Percentiles rank a stretch among this genome's conserved stretches.
Evolutionary conservation across 352 stramenopile species (phyloP).

Genomic region (Phytopythium chamaehyphon): DNA sequence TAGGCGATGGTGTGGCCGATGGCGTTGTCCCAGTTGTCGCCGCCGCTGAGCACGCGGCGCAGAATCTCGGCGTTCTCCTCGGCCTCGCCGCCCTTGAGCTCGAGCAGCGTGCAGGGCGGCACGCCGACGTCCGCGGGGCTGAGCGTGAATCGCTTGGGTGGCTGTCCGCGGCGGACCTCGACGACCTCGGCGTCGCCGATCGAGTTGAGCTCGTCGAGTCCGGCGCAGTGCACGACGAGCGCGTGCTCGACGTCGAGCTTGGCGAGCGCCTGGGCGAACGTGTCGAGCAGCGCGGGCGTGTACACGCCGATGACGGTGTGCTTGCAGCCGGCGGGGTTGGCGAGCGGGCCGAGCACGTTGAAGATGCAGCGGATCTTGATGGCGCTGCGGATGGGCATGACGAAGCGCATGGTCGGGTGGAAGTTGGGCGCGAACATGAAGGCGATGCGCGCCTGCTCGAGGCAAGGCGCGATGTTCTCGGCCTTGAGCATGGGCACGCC

Average conservation of each 20-base stretch:
- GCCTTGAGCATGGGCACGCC: slow-evolving; percentile 95
- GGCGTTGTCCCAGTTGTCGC: slow-evolving; percentile 88
- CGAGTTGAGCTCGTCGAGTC: slow-evolving; percentile 98
- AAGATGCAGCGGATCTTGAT: slow-evolving; percentile 96
- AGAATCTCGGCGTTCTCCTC: slow-evolving; percentile 95
- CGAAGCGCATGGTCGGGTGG: slow-evolving; percentile 95
- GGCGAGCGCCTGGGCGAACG: slow-evolving; percentile 82
- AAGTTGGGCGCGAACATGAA: slow-evolving; percentile 98
- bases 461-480: slow-evolving; percentile 88
- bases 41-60: slow-evolving; percentile 69
- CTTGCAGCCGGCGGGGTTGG: slow-evolving; percentile 95
- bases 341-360: slow-evolving; percentile 98
- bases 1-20: slow-evolving; percentile 97
- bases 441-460: slow-evolving; percentile 90
- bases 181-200: slow-evolving; percentile 87
- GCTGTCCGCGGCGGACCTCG: slow-evolving; percentile 54
- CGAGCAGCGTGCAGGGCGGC: slow-evolving; percentile 86
- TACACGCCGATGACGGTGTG: slow-evolving; percentile 99
- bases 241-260: slow-evolving; percentile 95
- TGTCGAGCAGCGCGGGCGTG: slow-evolving; percentile 87
- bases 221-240: slow-evolving; percentile 97
- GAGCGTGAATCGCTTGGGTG: slow-evolving; percentile 43
- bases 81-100: slow-evolving; percentile 95
- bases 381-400: slow-evolving; percentile 94
- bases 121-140: slow-evolving; percentile 82